These are phyloP conservation scores for Boletellus emodensis DNA, from an alignment of 768 basidiomycete species.

Conservation along the genomic window DNA sequence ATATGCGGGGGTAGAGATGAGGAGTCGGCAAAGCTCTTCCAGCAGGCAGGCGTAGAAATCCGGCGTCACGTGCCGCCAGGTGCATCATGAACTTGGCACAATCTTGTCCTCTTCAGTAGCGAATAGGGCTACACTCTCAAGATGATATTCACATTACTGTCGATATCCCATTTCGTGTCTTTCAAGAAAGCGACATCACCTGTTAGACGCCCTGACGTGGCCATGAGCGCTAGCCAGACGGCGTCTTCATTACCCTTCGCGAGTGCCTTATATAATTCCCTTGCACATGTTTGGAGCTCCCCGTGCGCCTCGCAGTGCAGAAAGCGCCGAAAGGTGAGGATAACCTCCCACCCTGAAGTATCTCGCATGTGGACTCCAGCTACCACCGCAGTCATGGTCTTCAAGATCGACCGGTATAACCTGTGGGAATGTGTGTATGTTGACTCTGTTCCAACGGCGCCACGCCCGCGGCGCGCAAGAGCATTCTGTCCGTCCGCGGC, in stretches of 20 bases:
- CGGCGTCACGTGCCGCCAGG: slow-evolving; percentile 59
- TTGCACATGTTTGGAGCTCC: slow-evolving; percentile 68
- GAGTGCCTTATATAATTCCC: slow-evolving; percentile 60
- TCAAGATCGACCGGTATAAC: slow-evolving; percentile 70
- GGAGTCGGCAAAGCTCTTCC: slow-evolving; percentile 72
- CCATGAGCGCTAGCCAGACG: slow-evolving; percentile 74
- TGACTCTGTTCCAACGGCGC: slow-evolving; percentile 57
- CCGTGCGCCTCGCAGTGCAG: slow-evolving; percentile 60
- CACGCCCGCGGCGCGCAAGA: slow-evolving; percentile 51
- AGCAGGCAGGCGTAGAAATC: slow-evolving; percentile 78
- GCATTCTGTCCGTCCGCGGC: slow-evolving; percentile 64
- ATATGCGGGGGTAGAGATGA: slow-evolving; percentile 54
- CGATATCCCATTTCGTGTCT: slow-evolving; percentile 62
- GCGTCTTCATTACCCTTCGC: slow-evolving; percentile 67
- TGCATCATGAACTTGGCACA: slow-evolving; percentile 8
- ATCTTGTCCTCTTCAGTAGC: neutral
- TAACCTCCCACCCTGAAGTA: slow-evolving; percentile 73
- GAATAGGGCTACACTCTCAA: slow-evolving; percentile 23
- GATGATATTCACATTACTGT: slow-evolving; percentile 33
- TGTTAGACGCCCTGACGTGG: slow-evolving; percentile 45
- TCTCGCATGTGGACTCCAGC: slow-evolving; percentile 69
- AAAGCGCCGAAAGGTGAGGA: slow-evolving; percentile 73
- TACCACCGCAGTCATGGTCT: slow-evolving; percentile 66
- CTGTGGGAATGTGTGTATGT: slow-evolving; percentile 81
- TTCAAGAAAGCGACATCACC: slow-evolving; percentile 48